phyloP scores from a whole-genome alignment of 805 yeast species.

The Ascoidea asiatica region DNA sequence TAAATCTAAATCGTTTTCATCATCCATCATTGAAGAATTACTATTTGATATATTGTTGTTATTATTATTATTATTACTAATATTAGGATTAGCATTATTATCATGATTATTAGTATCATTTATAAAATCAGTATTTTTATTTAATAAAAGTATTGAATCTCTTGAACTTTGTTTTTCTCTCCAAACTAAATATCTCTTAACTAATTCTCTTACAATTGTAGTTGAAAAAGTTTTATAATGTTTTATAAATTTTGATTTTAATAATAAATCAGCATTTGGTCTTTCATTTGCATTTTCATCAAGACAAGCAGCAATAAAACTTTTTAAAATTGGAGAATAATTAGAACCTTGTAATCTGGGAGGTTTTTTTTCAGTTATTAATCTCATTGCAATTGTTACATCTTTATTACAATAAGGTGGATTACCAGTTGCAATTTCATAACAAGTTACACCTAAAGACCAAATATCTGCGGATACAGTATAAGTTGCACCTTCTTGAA shows the following conservation, averaged over 20 bases:
- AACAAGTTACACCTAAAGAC: slow-evolving; percentile 91
- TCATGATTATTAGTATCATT: slow-evolving; percentile 10
- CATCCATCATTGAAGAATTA: slow-evolving; percentile 10
- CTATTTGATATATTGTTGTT: not conserved
- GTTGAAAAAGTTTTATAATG: slow-evolving; percentile 49
- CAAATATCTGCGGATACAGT: slow-evolving; percentile 92
- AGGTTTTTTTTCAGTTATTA: slow-evolving; percentile 87
- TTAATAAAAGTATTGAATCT: slow-evolving; percentile 29
- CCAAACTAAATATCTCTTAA: slow-evolving; percentile 61
- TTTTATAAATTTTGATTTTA: slow-evolving; percentile 61
- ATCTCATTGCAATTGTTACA: slow-evolving; percentile 86
- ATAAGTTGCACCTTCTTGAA: slow-evolving; percentile 78
- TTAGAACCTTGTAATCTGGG: slow-evolving; percentile 88
- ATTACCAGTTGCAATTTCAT: slow-evolving; percentile 90
- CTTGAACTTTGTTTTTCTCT: slow-evolving; percentile 51
- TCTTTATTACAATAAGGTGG: slow-evolving; percentile 97
- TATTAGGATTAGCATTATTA: not conserved
- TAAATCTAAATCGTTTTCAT: slow-evolving; percentile 29
- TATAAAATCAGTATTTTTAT: slow-evolving; percentile 18
- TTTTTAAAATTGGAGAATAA: slow-evolving; percentile 65
- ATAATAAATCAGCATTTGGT: slow-evolving; percentile 73
- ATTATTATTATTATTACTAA: slow-evolving; percentile 1
- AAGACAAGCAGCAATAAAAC: slow-evolving; percentile 78
- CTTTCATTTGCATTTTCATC: slow-evolving; percentile 91
- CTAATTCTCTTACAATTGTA: slow-evolving; percentile 51